Percentiles rank a stretch among this genome's conserved stretches.
These are phyloP conservation scores for Physcia stellaris DNA, from an alignment of 495 filamentous ascomycete species.

Conservation along the genomic window DNA sequence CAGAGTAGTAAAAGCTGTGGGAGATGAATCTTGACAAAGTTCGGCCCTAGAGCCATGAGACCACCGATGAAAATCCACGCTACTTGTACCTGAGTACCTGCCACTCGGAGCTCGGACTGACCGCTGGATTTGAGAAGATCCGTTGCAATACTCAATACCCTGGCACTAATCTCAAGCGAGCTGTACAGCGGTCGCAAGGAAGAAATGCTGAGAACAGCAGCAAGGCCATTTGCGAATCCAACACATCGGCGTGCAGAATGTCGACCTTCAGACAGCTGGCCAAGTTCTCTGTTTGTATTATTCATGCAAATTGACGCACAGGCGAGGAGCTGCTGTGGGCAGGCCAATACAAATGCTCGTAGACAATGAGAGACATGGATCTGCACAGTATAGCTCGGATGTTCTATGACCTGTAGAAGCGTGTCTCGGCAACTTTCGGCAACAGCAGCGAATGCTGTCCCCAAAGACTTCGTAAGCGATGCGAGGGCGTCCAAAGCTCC, in stretches of 20 bases:
- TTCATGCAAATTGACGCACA: conserved; percentile 96
- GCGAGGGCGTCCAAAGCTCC: conserved; percentile 68
- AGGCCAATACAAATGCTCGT: conserved; percentile 75
- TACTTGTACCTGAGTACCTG: conserved; percentile 90
- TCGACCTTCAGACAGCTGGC: conserved; percentile 57
- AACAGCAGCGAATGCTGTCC: conserved; percentile 62
- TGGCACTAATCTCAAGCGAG: conserved; percentile 87
- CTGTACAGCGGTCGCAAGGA: conserved; percentile 81
- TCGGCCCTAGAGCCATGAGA: conserved; percentile 89
- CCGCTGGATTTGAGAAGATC: conserved; percentile 86
- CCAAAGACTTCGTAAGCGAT: conserved; percentile 64
- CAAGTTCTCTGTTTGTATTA: conserved; percentile 76
- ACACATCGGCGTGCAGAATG: conserved; percentile 75
- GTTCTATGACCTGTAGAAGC: conserved; percentile 79
- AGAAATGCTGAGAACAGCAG: conserved; percentile 81
- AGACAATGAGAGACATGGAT: conserved; percentile 75
- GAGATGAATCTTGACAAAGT: conserved; percentile 97
- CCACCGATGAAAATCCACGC: conserved; percentile 97
- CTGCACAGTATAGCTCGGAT: conserved; percentile 93
- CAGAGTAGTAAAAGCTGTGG: conserved; percentile 91
- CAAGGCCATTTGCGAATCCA: conserved; percentile 86
- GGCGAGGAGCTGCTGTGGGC: conserved; percentile 78
- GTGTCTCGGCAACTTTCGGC: conserved; percentile 76
- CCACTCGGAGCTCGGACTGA: conserved; percentile 78
- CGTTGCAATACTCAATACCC: conserved; percentile 81